Conservation (phyloP, 106 monocot species). For the Allium cepa region DNA sequence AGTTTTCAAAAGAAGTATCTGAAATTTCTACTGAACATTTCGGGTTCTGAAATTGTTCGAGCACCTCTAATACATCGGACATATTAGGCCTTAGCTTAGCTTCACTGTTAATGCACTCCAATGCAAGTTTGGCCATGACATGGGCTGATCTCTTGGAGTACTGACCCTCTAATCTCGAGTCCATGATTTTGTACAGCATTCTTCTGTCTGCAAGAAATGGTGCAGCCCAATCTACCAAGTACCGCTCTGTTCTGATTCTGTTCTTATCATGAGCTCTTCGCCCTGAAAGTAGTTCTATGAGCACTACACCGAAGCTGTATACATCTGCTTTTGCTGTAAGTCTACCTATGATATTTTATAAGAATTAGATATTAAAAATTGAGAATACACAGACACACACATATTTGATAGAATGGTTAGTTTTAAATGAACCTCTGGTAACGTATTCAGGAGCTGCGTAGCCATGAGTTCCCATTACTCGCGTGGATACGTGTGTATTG, state of each 20-base stretch:
- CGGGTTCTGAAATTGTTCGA: slow-evolving; percentile 49
- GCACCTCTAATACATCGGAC: slow-evolving; percentile 51
- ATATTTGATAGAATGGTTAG: not conserved
- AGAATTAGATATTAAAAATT: not conserved
- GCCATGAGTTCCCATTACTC: slow-evolving; percentile 63
- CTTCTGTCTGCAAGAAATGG: slow-evolving; percentile 58
- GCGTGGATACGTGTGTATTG: slow-evolving; percentile 55
- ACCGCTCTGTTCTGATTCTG: slow-evolving; percentile 55
- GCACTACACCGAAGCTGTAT: slow-evolving; percentile 86
- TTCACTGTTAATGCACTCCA: slow-evolving; percentile 46
- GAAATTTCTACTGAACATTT: not conserved
- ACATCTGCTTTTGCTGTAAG: slow-evolving; percentile 86
- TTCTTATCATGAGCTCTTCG: slow-evolving; percentile 58
- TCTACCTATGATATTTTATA: slow-evolving; percentile 30
- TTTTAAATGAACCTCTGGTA: slow-evolving; percentile 36
- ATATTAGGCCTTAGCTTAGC: slow-evolving; percentile 65
- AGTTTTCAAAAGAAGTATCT: not conserved
- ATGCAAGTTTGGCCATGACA: slow-evolving; percentile 44
- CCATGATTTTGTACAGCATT: slow-evolving; percentile 68
- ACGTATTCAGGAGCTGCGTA: slow-evolving; percentile 67
- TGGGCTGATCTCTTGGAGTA: slow-evolving; percentile 70
- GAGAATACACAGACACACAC: not conserved
- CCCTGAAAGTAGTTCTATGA: slow-evolving; percentile 74
- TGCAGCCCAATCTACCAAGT: slow-evolving; percentile 70
- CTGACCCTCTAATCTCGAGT: slow-evolving; percentile 60